Percentiles rank a stretch among this genome's conserved stretches.
Conservation (phyloP, 1,139 yeast genomes). For the Scheffersomyces cryptocercus region DNA sequence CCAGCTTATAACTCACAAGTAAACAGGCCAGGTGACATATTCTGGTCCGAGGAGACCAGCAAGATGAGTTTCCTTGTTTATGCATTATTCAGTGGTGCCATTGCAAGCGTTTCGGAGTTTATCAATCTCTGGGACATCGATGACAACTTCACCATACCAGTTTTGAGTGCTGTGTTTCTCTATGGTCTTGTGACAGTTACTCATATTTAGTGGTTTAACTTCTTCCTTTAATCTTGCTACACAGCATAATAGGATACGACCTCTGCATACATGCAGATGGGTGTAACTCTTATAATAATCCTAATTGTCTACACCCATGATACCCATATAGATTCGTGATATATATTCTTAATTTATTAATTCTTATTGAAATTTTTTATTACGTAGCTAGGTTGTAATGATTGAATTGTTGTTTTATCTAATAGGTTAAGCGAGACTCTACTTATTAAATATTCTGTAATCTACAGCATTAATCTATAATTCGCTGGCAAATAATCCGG, state of each 20-base stretch:
- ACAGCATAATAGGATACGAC: no score
- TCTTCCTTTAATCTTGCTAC: background rate
- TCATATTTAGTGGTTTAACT: conserved; percentile 1
- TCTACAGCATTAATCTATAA: background rate
- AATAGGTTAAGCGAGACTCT: no score
- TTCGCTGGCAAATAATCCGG: conserved; percentile 37
- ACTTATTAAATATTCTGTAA: background rate
- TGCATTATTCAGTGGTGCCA: conserved; percentile 68
- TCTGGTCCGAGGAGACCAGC: conserved; percentile 69
- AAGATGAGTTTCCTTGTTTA: conserved; percentile 50
- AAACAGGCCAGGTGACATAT: conserved; percentile 53
- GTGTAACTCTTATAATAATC: no score
- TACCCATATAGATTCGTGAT: background rate
- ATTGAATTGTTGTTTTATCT: no score
- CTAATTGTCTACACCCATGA: background rate
- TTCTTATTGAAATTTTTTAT: background rate
- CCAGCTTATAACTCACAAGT: conserved; percentile 53
- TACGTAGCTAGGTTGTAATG: no score
- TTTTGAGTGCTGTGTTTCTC: conserved; percentile 68
- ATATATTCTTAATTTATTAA: background rate
- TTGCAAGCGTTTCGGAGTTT: conserved; percentile 86
- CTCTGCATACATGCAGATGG: no score
- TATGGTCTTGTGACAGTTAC: conserved; percentile 38
- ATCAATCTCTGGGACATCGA: conserved; percentile 74
- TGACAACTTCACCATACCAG: conserved; percentile 94